A percentile compares a stretch with the other conserved stretches of the same genome.
Conservation (phyloP, 768 basidiomycete genomes). For the Lyophyllum atratum region DNA sequence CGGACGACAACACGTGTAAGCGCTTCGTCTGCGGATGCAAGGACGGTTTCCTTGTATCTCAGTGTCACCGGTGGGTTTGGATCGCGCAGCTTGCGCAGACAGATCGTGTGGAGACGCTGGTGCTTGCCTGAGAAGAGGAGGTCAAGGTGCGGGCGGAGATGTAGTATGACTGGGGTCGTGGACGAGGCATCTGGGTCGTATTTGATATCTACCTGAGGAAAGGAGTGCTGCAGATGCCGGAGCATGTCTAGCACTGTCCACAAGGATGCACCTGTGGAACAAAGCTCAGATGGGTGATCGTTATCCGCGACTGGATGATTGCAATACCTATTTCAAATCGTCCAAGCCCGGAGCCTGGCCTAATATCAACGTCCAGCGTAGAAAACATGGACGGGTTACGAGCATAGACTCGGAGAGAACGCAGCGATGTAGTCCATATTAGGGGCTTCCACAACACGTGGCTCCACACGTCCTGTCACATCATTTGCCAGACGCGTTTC, state of each 20-base stretch:
- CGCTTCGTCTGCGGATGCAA: constrained; percentile 63
- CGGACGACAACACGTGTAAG: constrained; percentile 67
- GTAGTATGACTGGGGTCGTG: constrained; percentile 74
- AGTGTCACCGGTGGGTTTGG: constrained; percentile 67
- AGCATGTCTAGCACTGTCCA: constrained; percentile 77
- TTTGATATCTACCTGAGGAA: constrained; percentile 83
- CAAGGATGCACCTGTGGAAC: constrained; percentile 62
- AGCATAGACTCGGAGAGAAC: background rate
- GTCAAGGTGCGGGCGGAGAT: constrained; percentile 80
- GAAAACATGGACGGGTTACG: constrained; percentile 51
- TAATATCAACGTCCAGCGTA: constrained; percentile 71
- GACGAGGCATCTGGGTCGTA: constrained; percentile 74
- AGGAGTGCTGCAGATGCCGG: constrained; percentile 63
- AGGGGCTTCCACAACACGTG: constrained; percentile 15
- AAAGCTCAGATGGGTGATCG: background rate
- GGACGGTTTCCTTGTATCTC: constrained; percentile 62
- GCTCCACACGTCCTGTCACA: background rate
- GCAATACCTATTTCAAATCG: constrained; percentile 71
- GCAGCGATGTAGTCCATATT: constrained; percentile 8
- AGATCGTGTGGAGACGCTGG: constrained; percentile 81
- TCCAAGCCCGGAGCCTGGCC: constrained; percentile 76
- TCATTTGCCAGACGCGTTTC: constrained; percentile 8
- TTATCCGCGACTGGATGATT: background rate
- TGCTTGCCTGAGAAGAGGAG: constrained; percentile 81
- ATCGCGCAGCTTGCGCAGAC: constrained; percentile 66